These are phyloP conservation scores for Cytospora mali DNA, from an alignment of 2,329 filamentous ascomycete species.

Conservation along the genomic window DNA sequence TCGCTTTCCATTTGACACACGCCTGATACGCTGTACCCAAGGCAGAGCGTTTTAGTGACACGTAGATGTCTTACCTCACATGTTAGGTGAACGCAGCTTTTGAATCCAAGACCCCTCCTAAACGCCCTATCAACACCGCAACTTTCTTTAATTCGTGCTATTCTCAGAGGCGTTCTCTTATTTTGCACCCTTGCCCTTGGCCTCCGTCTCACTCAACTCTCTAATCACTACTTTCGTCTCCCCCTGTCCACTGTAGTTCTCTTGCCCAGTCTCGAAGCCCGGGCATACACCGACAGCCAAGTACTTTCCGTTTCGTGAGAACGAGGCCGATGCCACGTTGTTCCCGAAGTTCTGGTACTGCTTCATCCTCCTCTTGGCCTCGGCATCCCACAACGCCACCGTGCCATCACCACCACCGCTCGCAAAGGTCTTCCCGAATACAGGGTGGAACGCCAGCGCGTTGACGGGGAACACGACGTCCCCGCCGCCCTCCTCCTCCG, in stretches of 20 bases:
- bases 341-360: slow-evolving; percentile 85
- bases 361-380: slow-evolving; percentile 84
- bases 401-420: slow-evolving; percentile 88
- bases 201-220: slow-evolving; percentile 84
- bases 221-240: slow-evolving; percentile 78
- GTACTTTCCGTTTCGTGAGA: slow-evolving; percentile 75
- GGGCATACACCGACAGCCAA: slow-evolving; percentile 82
- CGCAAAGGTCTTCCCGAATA: slow-evolving; percentile 76
- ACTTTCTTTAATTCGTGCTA: slow-evolving; percentile 3
- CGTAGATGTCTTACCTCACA: slow-evolving; percentile 19
- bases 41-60: neutral
- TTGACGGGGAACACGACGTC: slow-evolving; percentile 94
- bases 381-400: slow-evolving; percentile 90
- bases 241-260: slow-evolving; percentile 74
- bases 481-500: slow-evolving; percentile 62
- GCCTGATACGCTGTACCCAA: neutral
- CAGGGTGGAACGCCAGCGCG: slow-evolving; percentile 82
- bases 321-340: slow-evolving; percentile 75
- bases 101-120: neutral
- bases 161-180: slow-evolving; percentile 37
- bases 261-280: slow-evolving; percentile 84
- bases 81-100: slow-evolving; percentile 1
- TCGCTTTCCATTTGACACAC: neutral
- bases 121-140: slow-evolving; percentile 1
- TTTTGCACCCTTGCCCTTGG: slow-evolving; percentile 80